Evolutionary conservation across 345 rosid genomes (phyloP).

Genomic region (Turritis glabra): DNA sequence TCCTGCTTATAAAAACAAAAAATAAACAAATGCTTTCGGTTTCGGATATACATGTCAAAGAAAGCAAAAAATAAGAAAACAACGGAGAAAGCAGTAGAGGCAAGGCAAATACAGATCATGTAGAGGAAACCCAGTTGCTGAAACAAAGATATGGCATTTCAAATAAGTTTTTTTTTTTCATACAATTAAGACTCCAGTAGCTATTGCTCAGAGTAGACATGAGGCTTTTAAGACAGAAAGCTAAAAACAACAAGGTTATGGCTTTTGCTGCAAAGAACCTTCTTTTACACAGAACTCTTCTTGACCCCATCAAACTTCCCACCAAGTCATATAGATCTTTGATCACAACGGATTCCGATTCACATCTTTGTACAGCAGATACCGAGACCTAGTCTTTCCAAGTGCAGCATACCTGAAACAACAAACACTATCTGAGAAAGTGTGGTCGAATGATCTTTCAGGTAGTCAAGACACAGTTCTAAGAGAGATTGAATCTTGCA

Average conservation of each 20-base stretch:
- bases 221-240: background rate
- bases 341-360: conserved; percentile 62
- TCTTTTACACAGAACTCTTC: conserved; percentile 2
- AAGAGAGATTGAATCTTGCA: background rate
- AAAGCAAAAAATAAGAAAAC: background rate
- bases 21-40: background rate
- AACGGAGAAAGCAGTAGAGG: background rate
- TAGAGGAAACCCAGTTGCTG: background rate
- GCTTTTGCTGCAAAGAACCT: conserved; percentile 2
- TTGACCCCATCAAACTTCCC: conserved; percentile 10
- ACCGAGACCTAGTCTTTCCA: conserved; percentile 64
- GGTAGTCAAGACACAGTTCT: conserved; percentile 8
- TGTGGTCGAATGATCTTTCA: conserved; percentile 3
- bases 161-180: background rate
- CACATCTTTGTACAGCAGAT: conserved; percentile 82
- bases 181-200: conserved; percentile 7
- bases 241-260: conserved; percentile 5
- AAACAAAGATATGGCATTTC: background rate
- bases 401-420: conserved; percentile 84
- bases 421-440: background rate
- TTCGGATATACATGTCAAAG: background rate
- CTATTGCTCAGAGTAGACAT: conserved; percentile 10
- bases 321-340: conserved; percentile 18
- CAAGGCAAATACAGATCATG: background rate
- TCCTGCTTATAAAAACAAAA: no score